Base-by-base conservation (phyloP, 148 eudicot genomes). In the Fagopyrum tataricum region DNA sequence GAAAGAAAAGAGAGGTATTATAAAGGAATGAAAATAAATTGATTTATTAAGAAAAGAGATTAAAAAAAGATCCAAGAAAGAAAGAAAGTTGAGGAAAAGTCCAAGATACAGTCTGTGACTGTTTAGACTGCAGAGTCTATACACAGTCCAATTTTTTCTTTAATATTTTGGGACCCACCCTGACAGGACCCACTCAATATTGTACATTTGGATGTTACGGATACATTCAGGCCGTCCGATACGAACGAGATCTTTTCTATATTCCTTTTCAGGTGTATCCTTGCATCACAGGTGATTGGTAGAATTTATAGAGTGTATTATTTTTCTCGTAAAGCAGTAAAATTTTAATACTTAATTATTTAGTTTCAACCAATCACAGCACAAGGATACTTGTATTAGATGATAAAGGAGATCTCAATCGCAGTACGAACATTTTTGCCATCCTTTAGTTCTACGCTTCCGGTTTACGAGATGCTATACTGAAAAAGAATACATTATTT, bases 31-130 rank as follows among this genome's bases (percentile, higher is more conserved):
- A 31, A 31, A 31, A 31, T 31, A 31, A 31, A 31, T 31, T 31
- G 37, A 31, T 31, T 6, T 46, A 8, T 46, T 10, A 46, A 2
- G 3, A 46, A 46, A 46, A 46, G 12, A 52, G 4, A 5, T 18
- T 0, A 20, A 18, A 53, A 53, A 53, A 18, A 56, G 13, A 23
- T 52, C 21, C 7, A 9, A 56, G 9, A 8, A 21, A 6, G 26
- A 9, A 21, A 56, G 31, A 56, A 56, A 56, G 31, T 26, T 7
- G 64, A 23, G 15, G 37, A 23, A 23, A 7, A 21, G 5, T 18
- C 37, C 64, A 56, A 56, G 37, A 56, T 56, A 23, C 64, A 56
- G 64, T 21, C 64, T 56, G 64, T 56, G 64, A 8, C 5, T 56
- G 64, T 8, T 10, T n/a, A 13, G 4, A 56, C 37, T 56, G 37